Base-by-base conservation (phyloP, 2,329 filamentous ascomycete species). In the Thelonectria olida region DNA sequence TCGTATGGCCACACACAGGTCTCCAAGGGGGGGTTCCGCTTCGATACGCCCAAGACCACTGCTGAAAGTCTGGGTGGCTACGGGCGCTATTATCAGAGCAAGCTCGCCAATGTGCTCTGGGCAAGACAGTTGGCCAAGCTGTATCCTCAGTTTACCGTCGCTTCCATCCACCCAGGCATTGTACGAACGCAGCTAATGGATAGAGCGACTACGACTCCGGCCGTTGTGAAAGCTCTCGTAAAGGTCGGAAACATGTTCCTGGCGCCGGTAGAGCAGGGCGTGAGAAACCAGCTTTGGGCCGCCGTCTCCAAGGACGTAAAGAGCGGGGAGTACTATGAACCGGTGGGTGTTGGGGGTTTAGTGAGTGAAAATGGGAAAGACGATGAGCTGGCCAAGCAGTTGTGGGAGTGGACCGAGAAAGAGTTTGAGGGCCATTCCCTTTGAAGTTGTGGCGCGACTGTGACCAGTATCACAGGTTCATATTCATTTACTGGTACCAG, bases 261-360 rank as follows among this genome's bases (percentile, higher is more conserved):
- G 9, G 61, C 64, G 1, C 54, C 73, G 10, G 68, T 72, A 8
- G 69, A 75, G 20, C 60, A 74, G 25, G 81, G 80, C 1, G 76
- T 70, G 4, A 72, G 68, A 61, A 81, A 79, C 56, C 79, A 82
- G 68, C 70, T 83, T 3, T 82, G 81, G 81, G 79, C 78, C 12
- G 72, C 76, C 2, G 75, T 76, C n/a, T 65, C 73, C 3, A 67
- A 67, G 5, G 72, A 74, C n/a, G 71, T 76, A 0, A 68, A 70
- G 58, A 73, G 67, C 19, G 74, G 73, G 5, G 73, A 72, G 58
- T 75, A 75, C 55, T 76, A 78, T 52, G 73, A 72, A 64, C 75
- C 75, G 0, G 66, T 78, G 2, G 76, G 75, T 5, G 64, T 74
- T 6, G 54, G 53, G 8, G 70, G 63, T 50, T n/a, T 66, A 67